Conservation (phyloP, 805 yeast species). For the Kuraishia floccosa region DNA sequence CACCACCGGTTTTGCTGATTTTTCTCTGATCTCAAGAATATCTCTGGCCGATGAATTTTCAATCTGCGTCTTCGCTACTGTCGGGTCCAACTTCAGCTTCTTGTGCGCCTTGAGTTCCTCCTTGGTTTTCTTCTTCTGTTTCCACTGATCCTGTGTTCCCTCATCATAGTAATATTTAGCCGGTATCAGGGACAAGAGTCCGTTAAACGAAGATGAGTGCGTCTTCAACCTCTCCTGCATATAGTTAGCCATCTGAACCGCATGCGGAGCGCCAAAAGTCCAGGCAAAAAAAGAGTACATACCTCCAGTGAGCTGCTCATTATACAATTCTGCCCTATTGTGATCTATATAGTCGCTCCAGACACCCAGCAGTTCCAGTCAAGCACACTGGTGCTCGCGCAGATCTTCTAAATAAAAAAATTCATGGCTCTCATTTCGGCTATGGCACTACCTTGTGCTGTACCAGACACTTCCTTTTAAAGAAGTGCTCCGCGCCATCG, state of each 20-base stretch:
- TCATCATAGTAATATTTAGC: slow-evolving; percentile 92
- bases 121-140: slow-evolving; percentile 65
- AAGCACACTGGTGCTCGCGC: too few species aligned
- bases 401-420: too few species aligned
- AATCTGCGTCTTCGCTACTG: slow-evolving; percentile 28
- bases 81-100: slow-evolving; percentile 69
- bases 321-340: too few species aligned
- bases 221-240: slow-evolving; percentile 61
- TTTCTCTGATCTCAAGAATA: slow-evolving; percentile 41
- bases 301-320: slow-evolving; percentile 55
- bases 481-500: too few species aligned
- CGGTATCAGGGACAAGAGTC: slow-evolving; percentile 81
- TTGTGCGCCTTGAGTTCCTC: slow-evolving; percentile 51
- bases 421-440: too few species aligned
- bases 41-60: slow-evolving; percentile 49
- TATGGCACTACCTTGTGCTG: too few species aligned
- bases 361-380: too few species aligned
- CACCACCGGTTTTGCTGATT: slow-evolving; percentile 37
- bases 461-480: too few species aligned
- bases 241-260: not conserved
- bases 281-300: slow-evolving; percentile 18
- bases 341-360: too few species aligned
- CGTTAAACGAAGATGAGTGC: slow-evolving; percentile 78
- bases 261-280: not conserved
- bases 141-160: slow-evolving; percentile 85